A percentile compares a stretch with the other conserved stretches of the same genome.
Conservation (phyloP, 805 yeast genomes). For the Ogataea siamensis region DNA sequence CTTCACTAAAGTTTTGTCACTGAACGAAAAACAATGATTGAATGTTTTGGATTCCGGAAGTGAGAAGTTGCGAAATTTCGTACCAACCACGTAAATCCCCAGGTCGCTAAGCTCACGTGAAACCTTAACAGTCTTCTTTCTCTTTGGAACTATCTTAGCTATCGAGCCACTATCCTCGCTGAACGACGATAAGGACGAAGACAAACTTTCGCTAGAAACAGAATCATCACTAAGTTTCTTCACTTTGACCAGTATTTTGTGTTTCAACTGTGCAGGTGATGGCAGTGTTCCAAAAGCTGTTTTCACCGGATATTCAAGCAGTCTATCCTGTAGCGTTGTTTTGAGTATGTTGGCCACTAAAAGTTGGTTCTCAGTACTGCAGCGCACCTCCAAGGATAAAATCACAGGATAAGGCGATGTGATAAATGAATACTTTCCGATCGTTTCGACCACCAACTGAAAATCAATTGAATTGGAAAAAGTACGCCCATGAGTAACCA, state of each 20-base stretch:
- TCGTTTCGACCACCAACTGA: conserved; percentile 63
- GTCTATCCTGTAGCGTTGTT: conserved; percentile 55
- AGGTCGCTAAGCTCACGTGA: conserved; percentile 50
- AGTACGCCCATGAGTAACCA: conserved; percentile 87
- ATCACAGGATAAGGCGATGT: conserved; percentile 83
- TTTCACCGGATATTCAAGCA: conserved; percentile 43
- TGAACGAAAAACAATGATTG: conserved; percentile 84
- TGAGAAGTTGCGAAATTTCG: conserved; percentile 77
- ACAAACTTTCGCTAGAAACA: conserved; percentile 5
- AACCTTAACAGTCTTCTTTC: conserved; percentile 27
- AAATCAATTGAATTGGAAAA: conserved; percentile 75
- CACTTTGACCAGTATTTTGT: conserved; percentile 73
- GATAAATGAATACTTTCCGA: conserved; percentile 85
- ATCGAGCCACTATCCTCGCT: conserved; percentile 28
- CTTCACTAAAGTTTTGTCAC: conserved; percentile 64
- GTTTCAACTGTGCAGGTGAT: conserved; percentile 69
- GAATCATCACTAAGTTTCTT: conserved; percentile 41
- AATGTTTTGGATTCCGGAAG: conserved; percentile 78
- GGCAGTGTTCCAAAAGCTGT: conserved; percentile 45
- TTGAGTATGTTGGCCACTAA: conserved; percentile 52
- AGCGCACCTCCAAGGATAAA: conserved; percentile 80
- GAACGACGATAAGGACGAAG: conserved; percentile 35
- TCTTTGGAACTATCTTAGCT: conserved; percentile 23
- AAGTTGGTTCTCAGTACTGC: conserved; percentile 66
- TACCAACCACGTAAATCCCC: conserved; percentile 73